Evolutionary conservation across 1,284 basidiomycete species (phyloP).

Genomic region (Irpex sp.): DNA sequence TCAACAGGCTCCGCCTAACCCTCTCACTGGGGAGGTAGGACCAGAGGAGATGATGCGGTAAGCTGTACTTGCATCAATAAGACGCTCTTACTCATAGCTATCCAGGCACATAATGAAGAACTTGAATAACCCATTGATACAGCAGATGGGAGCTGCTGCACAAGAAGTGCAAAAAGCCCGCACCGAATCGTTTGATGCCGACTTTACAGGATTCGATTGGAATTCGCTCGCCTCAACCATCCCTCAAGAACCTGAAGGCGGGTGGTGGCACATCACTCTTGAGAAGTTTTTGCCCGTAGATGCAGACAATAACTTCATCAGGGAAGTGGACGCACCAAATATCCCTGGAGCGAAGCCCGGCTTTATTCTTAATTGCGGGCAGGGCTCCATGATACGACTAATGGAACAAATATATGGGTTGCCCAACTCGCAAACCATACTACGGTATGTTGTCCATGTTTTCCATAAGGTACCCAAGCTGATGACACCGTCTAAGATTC

Average conservation of each 20-base stretch:
- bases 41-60: not conserved
- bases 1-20: not conserved
- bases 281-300: not conserved
- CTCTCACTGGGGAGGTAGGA: not conserved
- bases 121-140: not conserved
- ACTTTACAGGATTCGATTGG: not conserved
- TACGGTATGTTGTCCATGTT: too few species aligned
- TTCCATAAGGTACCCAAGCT: too few species aligned
- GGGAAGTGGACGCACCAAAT: not conserved
- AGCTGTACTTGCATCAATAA: not conserved
- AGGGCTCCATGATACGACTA: not conserved
- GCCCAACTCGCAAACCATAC: not conserved
- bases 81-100: not conserved
- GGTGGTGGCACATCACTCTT: not conserved
- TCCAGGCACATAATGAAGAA: not conserved
- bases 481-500: not conserved
- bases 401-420: not conserved
- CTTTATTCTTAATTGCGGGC: not conserved
- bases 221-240: not conserved
- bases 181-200: not conserved
- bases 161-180: not conserved
- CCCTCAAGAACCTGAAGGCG: not conserved
- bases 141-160: not conserved
- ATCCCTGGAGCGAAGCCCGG: not conserved
- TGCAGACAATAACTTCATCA: not conserved